Conservation (phyloP, 441 rosid species). For the Geranium incanum region DNA sequence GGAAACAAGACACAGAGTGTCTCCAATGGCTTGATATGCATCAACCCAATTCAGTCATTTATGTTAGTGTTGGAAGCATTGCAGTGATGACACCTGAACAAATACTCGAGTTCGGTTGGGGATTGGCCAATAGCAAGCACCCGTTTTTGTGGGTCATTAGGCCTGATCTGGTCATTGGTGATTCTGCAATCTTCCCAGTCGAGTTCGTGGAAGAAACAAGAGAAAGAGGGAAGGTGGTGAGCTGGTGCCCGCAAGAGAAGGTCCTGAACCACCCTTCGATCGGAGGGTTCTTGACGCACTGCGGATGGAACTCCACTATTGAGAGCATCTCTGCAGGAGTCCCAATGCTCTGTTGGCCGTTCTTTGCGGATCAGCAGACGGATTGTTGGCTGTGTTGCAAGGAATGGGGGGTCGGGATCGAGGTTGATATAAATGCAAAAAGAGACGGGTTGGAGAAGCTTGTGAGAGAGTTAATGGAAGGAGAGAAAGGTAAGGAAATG, state of each 20-base stretch:
- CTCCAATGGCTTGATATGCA: not conserved
- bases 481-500: slow-evolving; percentile 7
- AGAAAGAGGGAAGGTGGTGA: not conserved
- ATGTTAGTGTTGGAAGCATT: not conserved
- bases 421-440: slow-evolving; percentile 17
- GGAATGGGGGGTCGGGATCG: slow-evolving; percentile 25
- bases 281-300: slow-evolving; percentile 1
- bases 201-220: not conserved
- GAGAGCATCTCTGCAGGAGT: not conserved
- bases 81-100: not conserved
- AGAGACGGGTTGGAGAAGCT: slow-evolving; percentile 14
- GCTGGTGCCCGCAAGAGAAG: not conserved
- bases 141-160: not conserved
- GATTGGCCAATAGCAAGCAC: not conserved
- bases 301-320: not conserved
- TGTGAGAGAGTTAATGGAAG: slow-evolving; percentile 18
- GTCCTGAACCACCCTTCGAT: slow-evolving; percentile 32
- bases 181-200: not conserved
- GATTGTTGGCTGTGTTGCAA: slow-evolving; percentile 42
- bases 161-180: not conserved
- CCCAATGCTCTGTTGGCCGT: slow-evolving; percentile 65
- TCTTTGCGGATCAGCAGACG: slow-evolving; percentile 54
- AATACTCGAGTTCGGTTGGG: not conserved
- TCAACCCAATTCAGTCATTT: not conserved
- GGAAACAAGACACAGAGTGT: slow-evolving; percentile 21